Evolutionary conservation across 768 basidiomycete genomes (phyloP).

Genomic region (Panaeolus papilionaceus): DNA sequence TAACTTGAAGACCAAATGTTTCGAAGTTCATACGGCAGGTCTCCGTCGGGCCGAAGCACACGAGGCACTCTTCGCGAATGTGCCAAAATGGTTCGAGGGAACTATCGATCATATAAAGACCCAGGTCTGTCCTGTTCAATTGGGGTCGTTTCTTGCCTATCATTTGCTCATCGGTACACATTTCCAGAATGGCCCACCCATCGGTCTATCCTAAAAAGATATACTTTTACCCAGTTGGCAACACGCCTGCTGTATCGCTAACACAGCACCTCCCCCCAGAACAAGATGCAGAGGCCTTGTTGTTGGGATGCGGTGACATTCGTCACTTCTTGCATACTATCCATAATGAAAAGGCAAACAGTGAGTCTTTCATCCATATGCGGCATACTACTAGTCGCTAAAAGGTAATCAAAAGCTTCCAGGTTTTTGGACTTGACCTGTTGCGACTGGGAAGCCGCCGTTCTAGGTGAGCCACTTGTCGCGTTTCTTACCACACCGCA

Average conservation of each 20-base stretch:
- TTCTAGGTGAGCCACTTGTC: slow-evolving; percentile 41
- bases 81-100: background rate
- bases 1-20: no score
- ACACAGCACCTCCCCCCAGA: slow-evolving; percentile 55
- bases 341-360: slow-evolving; percentile 31
- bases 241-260: slow-evolving; percentile 59
- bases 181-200: slow-evolving; percentile 48
- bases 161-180: no score
- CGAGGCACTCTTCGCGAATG: background rate
- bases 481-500: background rate
- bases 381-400: background rate
- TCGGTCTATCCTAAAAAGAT: slow-evolving; percentile 48
- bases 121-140: background rate
- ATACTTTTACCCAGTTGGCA: slow-evolving; percentile 66
- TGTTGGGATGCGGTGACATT: slow-evolving; percentile 64
- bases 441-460: slow-evolving; percentile 54
- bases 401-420: slow-evolving; percentile 25
- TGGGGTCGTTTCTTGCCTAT: no score
- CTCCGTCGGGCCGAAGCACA: background rate
- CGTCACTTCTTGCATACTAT: slow-evolving; percentile 59
- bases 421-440: slow-evolving; percentile 55
- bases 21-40: background rate
- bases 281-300: slow-evolving; percentile 51
- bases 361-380: slow-evolving; percentile 27
- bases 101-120: background rate